phyloP scores from a whole-genome alignment of 2,329 filamentous ascomycete genomes.

The Hypoxylon rubiginosum region DNA sequence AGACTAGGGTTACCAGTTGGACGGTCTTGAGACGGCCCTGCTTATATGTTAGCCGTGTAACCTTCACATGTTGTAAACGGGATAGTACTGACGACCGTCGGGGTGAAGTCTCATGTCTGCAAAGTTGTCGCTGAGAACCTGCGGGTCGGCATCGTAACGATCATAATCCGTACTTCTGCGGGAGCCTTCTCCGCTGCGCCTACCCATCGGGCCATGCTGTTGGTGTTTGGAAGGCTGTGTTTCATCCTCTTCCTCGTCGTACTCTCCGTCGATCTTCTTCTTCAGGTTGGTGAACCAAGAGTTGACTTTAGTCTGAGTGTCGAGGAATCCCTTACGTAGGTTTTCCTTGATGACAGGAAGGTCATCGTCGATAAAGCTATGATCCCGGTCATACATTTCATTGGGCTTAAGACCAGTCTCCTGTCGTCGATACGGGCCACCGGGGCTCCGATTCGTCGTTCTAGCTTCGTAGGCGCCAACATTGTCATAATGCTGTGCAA shows the following conservation, averaged over 20 bases:
- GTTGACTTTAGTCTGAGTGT: slow-evolving; percentile 94
- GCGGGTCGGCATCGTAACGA: slow-evolving; percentile 93
- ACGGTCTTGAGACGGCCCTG: slow-evolving; percentile 52
- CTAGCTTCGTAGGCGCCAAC: slow-evolving; percentile 69
- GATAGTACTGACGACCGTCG: slow-evolving; percentile 69
- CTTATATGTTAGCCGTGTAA: slow-evolving; percentile 62
- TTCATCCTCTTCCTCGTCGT: slow-evolving; percentile 76
- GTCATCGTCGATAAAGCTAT: slow-evolving; percentile 96
- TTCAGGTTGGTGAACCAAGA: slow-evolving; percentile 91
- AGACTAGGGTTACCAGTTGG: slow-evolving; percentile 80
- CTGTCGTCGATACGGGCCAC: slow-evolving; percentile 56
- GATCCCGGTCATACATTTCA: slow-evolving; percentile 76
- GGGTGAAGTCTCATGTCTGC: slow-evolving; percentile 73
- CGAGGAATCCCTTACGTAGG: slow-evolving; percentile 91
- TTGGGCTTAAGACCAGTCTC: slow-evolving; percentile 68
- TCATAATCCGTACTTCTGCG: slow-evolving; percentile 88
- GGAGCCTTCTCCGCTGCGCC: slow-evolving; percentile 72
- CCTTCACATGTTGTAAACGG: not conserved
- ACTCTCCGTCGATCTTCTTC: slow-evolving; percentile 93
- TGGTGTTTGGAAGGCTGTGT: slow-evolving; percentile 54
- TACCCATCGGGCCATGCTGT: slow-evolving; percentile 34
- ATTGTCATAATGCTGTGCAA: slow-evolving; percentile 90
- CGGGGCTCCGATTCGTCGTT: slow-evolving; percentile 61
- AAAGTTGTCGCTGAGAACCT: slow-evolving; percentile 92
- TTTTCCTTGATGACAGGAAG: slow-evolving; percentile 94